phyloP scores from a whole-genome alignment of 352 stramenopile genomes.

The Achlya hypogyna region DNA sequence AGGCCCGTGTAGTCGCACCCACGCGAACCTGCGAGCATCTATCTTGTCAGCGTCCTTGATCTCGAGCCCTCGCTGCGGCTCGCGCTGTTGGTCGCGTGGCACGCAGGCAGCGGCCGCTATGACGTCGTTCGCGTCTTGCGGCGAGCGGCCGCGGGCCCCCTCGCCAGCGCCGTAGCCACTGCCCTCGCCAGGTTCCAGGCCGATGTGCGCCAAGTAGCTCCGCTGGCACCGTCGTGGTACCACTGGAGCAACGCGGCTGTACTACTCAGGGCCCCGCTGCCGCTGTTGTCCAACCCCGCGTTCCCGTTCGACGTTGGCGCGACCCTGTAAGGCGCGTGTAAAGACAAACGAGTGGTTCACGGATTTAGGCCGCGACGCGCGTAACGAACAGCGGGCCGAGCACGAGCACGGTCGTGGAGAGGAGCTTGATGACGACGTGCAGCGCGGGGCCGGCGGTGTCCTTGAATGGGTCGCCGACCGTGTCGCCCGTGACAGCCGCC shows the following conservation, averaged over 20 bases:
- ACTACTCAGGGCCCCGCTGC: slow-evolving; percentile 30
- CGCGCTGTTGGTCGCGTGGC: slow-evolving; percentile 38
- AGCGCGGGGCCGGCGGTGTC: slow-evolving; percentile 95
- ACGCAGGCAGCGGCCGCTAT: slow-evolving; percentile 35
- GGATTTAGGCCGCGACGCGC: slow-evolving; percentile 28
- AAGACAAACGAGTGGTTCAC: slow-evolving; percentile 8
- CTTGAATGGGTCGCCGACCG: slow-evolving; percentile 96
- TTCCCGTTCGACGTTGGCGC: slow-evolving; percentile 49
- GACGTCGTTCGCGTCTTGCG: slow-evolving; percentile 39
- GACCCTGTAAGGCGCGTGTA: slow-evolving; percentile 26
- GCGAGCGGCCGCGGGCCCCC: slow-evolving; percentile 25
- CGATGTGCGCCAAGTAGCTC: slow-evolving; percentile 28
- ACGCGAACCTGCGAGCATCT: slow-evolving; percentile 19
- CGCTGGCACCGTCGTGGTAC: slow-evolving; percentile 25
- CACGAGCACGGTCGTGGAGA: slow-evolving; percentile 91
- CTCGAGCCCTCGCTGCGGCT: slow-evolving; percentile 23
- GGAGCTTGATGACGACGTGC: slow-evolving; percentile 97
- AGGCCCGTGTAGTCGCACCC: neutral
- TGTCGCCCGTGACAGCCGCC: slow-evolving; percentile 95
- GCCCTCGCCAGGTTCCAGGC: slow-evolving; percentile 24
- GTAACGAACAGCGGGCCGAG: slow-evolving; percentile 89
- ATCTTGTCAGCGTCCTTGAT: slow-evolving; percentile 40
- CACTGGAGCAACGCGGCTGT: slow-evolving; percentile 37
- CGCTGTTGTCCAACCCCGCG: slow-evolving; percentile 32
- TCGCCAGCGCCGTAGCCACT: slow-evolving; percentile 4